phyloP scores from a whole-genome alignment of 495 filamentous ascomycete species.

The Amniculicola lignicola region DNA sequence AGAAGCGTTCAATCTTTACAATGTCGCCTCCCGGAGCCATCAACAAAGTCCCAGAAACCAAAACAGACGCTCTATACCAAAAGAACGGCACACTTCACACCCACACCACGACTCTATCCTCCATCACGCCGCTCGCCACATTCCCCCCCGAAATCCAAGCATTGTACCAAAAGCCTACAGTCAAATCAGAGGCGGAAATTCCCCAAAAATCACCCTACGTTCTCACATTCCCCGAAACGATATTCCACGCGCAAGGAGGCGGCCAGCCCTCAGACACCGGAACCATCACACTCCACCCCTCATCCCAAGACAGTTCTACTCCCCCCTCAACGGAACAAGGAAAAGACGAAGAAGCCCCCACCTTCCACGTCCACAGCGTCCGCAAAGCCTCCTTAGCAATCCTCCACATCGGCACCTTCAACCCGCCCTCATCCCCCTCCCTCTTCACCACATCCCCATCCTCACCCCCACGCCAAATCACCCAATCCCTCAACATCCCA shows the following conservation, averaged over 20 bases:
- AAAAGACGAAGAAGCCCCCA: constrained; percentile 18
- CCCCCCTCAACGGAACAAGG: too few species aligned
- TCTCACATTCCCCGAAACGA: constrained; percentile 54
- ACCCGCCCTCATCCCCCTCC: not conserved
- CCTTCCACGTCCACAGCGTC: constrained; percentile 51
- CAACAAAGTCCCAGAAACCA: too few species aligned
- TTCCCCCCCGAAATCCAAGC: constrained; percentile 48
- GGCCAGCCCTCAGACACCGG: constrained; percentile 63
- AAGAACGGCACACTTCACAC: constrained; percentile 51
- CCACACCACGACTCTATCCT: constrained; percentile 46
- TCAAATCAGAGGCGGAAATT: too few species aligned
- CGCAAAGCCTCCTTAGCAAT: constrained; percentile 49
- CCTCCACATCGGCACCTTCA: constrained; percentile 58
- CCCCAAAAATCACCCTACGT: constrained; percentile 52
- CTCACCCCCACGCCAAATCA: constrained; percentile 38
- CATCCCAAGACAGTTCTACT: too few species aligned
- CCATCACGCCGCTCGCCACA: constrained; percentile 46
- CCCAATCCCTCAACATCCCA: constrained; percentile 52
- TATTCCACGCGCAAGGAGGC: constrained; percentile 66
- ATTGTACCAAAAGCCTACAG: constrained; percentile 55
- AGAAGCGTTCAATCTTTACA: too few species aligned
- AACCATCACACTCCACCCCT: constrained; percentile 39
- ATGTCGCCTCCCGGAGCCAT: too few species aligned
- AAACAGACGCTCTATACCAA: constrained; percentile 55
- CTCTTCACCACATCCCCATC: constrained; percentile 31